Evolutionary conservation across 169 alveolate genomes (phyloP).

Genomic region (Cryptosporidium felis): DNA sequence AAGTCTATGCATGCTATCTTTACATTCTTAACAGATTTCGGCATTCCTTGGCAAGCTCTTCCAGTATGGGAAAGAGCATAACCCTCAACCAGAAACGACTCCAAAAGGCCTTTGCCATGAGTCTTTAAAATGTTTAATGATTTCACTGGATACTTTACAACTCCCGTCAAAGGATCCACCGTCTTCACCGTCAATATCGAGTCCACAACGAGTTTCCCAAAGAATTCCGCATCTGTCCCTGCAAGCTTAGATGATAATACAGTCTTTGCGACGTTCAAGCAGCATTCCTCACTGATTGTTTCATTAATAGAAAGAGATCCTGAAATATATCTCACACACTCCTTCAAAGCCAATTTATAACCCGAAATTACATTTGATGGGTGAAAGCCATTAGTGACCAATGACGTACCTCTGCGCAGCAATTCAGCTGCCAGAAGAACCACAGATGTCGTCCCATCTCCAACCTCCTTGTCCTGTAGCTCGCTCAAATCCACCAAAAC

Average conservation of each 20-base stretch:
- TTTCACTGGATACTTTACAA: conserved; percentile 94
- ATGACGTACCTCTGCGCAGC: conserved; percentile 94
- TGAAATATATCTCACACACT: conserved; percentile 93
- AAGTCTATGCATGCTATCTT: conserved; percentile 97
- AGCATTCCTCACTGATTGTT: conserved; percentile 85
- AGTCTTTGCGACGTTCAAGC: conserved; percentile 93
- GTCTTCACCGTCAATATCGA: conserved; percentile 92
- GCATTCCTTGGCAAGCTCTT: conserved; percentile 97
- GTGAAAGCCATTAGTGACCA: conserved; percentile 95
- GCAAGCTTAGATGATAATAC: conserved; percentile 93
- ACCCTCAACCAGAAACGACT: conserved; percentile 91
- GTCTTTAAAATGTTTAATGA: conserved; percentile 92
- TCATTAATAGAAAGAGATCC: conserved; percentile 87
- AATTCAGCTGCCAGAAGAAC: conserved; percentile 98
- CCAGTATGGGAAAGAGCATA: conserved; percentile 89
- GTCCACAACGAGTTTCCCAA: conserved; percentile 92
- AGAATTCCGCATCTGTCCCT: conserved; percentile 92
- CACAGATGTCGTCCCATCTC: conserved; percentile 99
- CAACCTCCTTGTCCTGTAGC: conserved; percentile 96
- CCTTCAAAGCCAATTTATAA: conserved; percentile 92
- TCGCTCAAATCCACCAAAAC: conserved; percentile 94
- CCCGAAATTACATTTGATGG: conserved; percentile 98
- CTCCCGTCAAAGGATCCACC: conserved; percentile 79
- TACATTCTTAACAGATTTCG: conserved; percentile 91
- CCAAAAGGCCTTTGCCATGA: conserved; percentile 94